A percentile compares a stretch with the other conserved stretches of the same genome.
Evolutionary conservation across 768 basidiomycete genomes (phyloP).

Genomic region (Boletus sp.): DNA sequence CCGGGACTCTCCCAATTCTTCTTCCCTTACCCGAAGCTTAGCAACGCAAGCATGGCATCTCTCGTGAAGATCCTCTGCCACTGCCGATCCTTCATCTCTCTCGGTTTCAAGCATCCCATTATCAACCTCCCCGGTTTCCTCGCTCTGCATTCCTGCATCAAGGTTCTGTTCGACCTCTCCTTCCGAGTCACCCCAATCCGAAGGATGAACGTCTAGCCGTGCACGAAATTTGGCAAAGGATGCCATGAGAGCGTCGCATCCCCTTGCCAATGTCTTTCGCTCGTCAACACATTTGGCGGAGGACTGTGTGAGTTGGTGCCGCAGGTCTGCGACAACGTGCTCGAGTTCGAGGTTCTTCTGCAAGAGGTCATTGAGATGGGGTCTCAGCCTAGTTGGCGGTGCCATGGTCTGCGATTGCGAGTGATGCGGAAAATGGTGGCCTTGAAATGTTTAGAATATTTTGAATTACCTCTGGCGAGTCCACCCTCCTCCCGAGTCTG

Average conservation of each 20-base stretch:
- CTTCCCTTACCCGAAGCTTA: conserved; percentile 20
- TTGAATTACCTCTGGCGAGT: not conserved
- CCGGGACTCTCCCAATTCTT: conserved; percentile 15
- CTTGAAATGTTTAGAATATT: not conserved
- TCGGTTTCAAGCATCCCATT: conserved; percentile 2
- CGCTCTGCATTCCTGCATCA: conserved; percentile 11
- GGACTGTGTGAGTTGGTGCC: conserved; percentile 28
- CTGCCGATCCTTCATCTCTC: conserved; percentile 6
- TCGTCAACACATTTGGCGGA: conserved; percentile 30
- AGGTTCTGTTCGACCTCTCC: conserved; percentile 25
- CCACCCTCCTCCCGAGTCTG: not conserved
- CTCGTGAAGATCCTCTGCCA: conserved; percentile 7
- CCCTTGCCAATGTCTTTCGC: conserved; percentile 21
- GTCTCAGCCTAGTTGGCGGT: conserved; percentile 24
- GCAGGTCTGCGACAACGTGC: conserved; percentile 26
- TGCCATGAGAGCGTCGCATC: conserved; percentile 28
- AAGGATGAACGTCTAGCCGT: conserved; percentile 18
- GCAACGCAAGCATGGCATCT: conserved; percentile 14
- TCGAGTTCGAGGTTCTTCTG: conserved; percentile 30
- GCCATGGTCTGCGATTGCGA: conserved; percentile 15
- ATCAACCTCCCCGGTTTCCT: conserved; percentile 16
- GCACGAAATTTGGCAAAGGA: conserved; percentile 31
- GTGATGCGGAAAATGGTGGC: not conserved
- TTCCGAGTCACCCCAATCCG: conserved; percentile 22
- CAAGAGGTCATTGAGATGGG: conserved; percentile 26